Percentiles rank a stretch among this genome's conserved stretches.
Evolutionary conservation across 164 flowering plant genomes (phyloP).

Genomic region (Nymphaea thermarum): DNA sequence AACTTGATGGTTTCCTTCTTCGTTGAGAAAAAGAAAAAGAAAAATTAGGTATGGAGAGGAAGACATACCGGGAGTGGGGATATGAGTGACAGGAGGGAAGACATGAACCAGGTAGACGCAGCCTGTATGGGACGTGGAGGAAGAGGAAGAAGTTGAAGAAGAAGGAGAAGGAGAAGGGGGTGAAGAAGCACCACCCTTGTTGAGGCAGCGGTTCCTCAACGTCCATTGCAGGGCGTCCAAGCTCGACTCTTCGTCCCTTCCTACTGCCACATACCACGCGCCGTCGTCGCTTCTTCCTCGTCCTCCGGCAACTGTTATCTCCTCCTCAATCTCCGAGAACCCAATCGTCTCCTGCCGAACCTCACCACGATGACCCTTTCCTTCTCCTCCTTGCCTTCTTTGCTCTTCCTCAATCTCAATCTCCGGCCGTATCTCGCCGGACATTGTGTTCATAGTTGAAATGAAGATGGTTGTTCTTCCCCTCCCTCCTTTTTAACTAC

Average conservation of each 20-base stretch:
- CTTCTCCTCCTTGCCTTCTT: background rate
- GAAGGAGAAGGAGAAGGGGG: background rate
- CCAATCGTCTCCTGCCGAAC: conserved; percentile 4
- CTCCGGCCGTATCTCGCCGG: background rate
- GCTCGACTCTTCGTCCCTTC: conserved; percentile 37
- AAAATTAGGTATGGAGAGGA: background rate
- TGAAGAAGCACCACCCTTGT: background rate
- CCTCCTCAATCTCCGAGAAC: conserved; percentile 58
- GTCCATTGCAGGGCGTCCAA: conserved; percentile 61
- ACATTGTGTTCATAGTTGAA: background rate
- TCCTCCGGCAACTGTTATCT: conserved; percentile 28
- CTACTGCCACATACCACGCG: conserved; percentile 56
- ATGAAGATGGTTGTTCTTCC: background rate
- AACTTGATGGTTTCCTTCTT: no score
- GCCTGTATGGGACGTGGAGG: conserved; percentile 24
- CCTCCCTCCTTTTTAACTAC: background rate
- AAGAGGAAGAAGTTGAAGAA: conserved; percentile 11
- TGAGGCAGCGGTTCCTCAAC: conserved; percentile 15
- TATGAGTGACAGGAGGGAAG: conserved; percentile 42
- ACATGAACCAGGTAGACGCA: conserved; percentile 69
- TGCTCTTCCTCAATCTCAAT: background rate
- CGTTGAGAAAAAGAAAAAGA: no score
- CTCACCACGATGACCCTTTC: conserved; percentile 1
- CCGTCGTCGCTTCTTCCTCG: background rate
- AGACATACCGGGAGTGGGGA: conserved; percentile 63